Evolutionary conservation across 345 rosid species (phyloP), one percentile per base, ranked within the genome.

Genomic region (Sisymbrium altissimum): DNA sequence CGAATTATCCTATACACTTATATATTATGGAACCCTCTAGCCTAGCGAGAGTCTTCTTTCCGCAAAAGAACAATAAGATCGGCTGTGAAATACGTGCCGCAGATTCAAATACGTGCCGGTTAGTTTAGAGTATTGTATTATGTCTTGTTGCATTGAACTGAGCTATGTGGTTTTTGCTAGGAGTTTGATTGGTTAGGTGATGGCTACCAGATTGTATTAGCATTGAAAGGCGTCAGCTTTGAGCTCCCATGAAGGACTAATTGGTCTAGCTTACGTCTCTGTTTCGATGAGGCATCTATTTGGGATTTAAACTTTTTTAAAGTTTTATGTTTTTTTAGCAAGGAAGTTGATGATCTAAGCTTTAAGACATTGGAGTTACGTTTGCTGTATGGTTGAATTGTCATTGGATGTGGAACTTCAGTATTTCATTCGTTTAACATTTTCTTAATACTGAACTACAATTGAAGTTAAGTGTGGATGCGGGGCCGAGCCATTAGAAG

Each of bases 51-150:
- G 64, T 73, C 56, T 73, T 73, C 36, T 4, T 18, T 9, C 15
- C 1, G 48, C 29, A n/a, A 52, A 38, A n/a, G 29, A 10, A 9
- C 49, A 61, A 53, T 54, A 44, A 65, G n/a, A 45, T 64, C 3
- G 59, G 65, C 57, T 44, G n/a, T n/a, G n/a, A n/a, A n/a, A n/a
- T n/a, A n/a, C n/a, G n/a, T n/a, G 86, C 58, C 87, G 94, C 4
- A 90, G 89, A 83, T 95, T 84, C 86, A 95, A 86, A 81, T 92
- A 92, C 81, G 82, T 92, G 53, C 99, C 98, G 87, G 99, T 92
- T 84, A 60, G 79, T 68, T 58, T n/a, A 21, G 4, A 49, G 35
- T 46, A 14, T 0, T 13, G 52, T 49, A 14, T 0, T 64, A 36
- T n/a, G 35, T 56, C 9, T 55, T 63, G 66, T 38, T 33, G n/a